Evolutionary conservation across 2,329 filamentous ascomycete species (phyloP).

Genomic region (Ophiocordyceps camponoti-floridani): DNA sequence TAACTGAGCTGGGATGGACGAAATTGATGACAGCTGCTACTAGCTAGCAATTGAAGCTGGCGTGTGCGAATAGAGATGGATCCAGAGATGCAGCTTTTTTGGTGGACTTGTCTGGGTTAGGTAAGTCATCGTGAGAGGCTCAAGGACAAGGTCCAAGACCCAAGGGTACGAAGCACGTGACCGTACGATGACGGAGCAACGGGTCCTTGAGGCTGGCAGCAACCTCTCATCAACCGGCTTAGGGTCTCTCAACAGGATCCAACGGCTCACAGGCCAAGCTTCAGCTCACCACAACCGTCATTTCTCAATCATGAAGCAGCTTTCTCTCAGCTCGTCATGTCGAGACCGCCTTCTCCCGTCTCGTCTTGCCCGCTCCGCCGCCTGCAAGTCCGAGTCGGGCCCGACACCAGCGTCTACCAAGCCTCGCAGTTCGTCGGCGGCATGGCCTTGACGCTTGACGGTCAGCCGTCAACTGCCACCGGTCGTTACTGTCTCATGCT

Average conservation of each 20-base stretch:
- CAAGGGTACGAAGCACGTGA: too few species aligned
- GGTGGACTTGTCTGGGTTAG: too few species aligned
- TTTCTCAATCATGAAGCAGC: not conserved
- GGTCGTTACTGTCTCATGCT: constrained; percentile 8
- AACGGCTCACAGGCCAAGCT: too few species aligned
- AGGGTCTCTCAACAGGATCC: too few species aligned
- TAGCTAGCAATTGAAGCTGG: not conserved
- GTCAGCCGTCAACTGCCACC: constrained; percentile 5
- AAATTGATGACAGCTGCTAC: too few species aligned
- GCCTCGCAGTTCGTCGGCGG: constrained; percentile 5
- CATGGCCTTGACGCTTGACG: constrained; percentile 12
- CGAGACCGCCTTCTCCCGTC: constrained; percentile 11
- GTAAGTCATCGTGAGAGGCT: too few species aligned
- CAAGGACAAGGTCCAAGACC: too few species aligned
- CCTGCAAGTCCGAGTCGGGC: constrained; percentile 11
- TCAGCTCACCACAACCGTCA: not conserved
- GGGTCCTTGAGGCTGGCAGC: too few species aligned
- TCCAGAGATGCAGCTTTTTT: too few species aligned
- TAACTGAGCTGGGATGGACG: too few species aligned
- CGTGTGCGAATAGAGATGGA: not conserved
- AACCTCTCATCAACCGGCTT: too few species aligned
- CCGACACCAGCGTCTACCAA: constrained; percentile 6
- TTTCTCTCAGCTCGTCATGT: constrained; percentile 5
- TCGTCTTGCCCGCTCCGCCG: constrained; percentile 11
- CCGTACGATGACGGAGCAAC: too few species aligned